phyloP scores from a whole-genome alignment of 306 rosid species.

The Vigna nakashimae region DNA sequence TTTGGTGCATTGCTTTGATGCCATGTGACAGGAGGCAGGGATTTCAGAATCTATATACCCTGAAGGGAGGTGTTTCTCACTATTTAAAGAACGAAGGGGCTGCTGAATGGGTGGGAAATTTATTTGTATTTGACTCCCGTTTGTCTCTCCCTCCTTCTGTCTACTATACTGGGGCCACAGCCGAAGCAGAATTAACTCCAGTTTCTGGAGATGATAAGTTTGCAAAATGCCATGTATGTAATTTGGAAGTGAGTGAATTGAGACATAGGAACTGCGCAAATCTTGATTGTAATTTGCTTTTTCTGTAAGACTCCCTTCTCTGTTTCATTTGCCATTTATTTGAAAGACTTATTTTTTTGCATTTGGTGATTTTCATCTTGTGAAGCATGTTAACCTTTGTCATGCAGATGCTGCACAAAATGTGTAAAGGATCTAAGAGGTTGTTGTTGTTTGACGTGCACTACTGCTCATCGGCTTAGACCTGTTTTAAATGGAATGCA shows the following conservation, averaged over 20 bases:
- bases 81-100: slow-evolving; percentile 84
- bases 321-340: slow-evolving; percentile 29
- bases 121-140: slow-evolving; percentile 94
- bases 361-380: slow-evolving; percentile 13
- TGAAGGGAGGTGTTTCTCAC: slow-evolving; percentile 88
- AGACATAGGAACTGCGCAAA: slow-evolving; percentile 95
- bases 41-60: slow-evolving; percentile 75
- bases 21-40: slow-evolving; percentile 74
- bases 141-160: slow-evolving; percentile 82
- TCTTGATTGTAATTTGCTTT: slow-evolving; percentile 90
- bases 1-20: slow-evolving; percentile 36
- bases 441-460: slow-evolving; percentile 82
- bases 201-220: slow-evolving; percentile 57
- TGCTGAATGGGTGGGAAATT: slow-evolving; percentile 82
- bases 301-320: slow-evolving; percentile 66
- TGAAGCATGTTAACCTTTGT: slow-evolving; percentile 34
- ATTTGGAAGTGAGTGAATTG: slow-evolving; percentile 67
- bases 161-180: slow-evolving; percentile 53
- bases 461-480: slow-evolving; percentile 79
- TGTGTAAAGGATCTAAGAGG: slow-evolving; percentile 73
- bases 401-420: slow-evolving; percentile 73
- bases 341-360: not conserved
- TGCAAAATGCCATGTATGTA: slow-evolving; percentile 77
- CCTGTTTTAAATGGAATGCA: slow-evolving; percentile 69
- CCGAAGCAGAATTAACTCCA: slow-evolving; percentile 47